These are phyloP conservation scores for Jackrogersella minutella DNA, from an alignment of 495 filamentous ascomycete species.

Conservation along the genomic window DNA sequence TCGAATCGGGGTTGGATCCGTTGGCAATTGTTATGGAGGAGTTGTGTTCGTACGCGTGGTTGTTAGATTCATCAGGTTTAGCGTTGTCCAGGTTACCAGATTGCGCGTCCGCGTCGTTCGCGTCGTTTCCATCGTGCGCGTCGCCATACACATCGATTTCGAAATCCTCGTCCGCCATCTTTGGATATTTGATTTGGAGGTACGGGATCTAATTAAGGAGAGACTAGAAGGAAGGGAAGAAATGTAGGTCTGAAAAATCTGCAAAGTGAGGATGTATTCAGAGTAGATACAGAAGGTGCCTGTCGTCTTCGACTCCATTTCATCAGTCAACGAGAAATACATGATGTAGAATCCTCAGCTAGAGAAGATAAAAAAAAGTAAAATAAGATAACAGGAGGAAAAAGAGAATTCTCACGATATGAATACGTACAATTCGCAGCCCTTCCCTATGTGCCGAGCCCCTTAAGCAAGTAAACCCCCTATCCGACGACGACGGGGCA, in stretches of 20 bases:
- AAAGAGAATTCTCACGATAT: slow-evolving; percentile 47
- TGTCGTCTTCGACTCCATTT: slow-evolving; percentile 45
- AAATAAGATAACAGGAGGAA: slow-evolving; percentile 44
- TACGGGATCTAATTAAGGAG: slow-evolving; percentile 44
- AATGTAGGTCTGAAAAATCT: slow-evolving; percentile 30
- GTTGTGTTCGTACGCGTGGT: slow-evolving; percentile 46
- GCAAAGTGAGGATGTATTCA: slow-evolving; percentile 46
- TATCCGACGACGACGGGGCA: slow-evolving; percentile 9
- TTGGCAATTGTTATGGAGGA: slow-evolving; percentile 51
- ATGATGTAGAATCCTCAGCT: slow-evolving; percentile 32
- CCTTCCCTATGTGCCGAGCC: slow-evolving; percentile 20
- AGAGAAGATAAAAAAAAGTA: slow-evolving; percentile 32
- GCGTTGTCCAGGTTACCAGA: slow-evolving; percentile 53
- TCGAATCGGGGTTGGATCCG: slow-evolving; percentile 46
- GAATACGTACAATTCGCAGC: slow-evolving; percentile 58
- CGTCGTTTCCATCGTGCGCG: slow-evolving; percentile 62
- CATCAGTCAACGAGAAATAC: slow-evolving; percentile 47
- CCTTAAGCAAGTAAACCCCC: slow-evolving; percentile 19
- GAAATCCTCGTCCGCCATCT: slow-evolving; percentile 93
- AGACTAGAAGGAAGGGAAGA: slow-evolving; percentile 34
- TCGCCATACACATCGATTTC: slow-evolving; percentile 99
- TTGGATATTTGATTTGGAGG: slow-evolving; percentile 41
- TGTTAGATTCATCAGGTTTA: slow-evolving; percentile 55
- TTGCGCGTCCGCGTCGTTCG: slow-evolving; percentile 55
- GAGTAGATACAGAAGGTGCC: slow-evolving; percentile 47